Evolutionary conservation across 73 alveolate species (phyloP).

Genomic region (Paramecium primaurelia): DNA sequence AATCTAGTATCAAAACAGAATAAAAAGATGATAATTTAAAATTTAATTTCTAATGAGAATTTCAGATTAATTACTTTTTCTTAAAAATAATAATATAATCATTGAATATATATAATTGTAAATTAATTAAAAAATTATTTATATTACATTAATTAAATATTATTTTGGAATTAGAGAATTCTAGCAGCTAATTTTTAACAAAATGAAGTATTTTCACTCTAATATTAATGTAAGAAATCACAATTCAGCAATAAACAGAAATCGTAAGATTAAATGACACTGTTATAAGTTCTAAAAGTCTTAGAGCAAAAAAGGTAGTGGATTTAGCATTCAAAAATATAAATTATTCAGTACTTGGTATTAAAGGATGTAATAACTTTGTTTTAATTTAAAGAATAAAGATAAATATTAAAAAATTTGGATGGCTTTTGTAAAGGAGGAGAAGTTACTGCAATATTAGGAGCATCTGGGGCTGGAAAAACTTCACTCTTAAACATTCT

Average conservation of each 20-base stretch:
- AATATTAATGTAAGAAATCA: background rate
- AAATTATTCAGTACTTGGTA: background rate
- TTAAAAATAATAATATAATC: no score
- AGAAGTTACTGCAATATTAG: slow-evolving; percentile 63
- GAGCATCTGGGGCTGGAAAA: slow-evolving; percentile 66
- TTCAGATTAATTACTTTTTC: background rate
- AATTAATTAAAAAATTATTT: no score
- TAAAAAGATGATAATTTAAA: no score
- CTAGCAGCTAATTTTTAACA: background rate
- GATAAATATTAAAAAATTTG: background rate
- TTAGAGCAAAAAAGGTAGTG: background rate
- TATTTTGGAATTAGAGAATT: slow-evolving; percentile 25
- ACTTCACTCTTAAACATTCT: slow-evolving; percentile 61
- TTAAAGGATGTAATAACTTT: background rate
- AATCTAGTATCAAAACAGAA: no score
- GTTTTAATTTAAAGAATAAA: background rate
- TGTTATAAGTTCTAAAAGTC: background rate
- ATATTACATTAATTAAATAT: background rate
- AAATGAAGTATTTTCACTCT: background rate
- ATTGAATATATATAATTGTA: no score
- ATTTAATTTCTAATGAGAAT: no score
- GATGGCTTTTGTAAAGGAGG: slow-evolving; percentile 51
- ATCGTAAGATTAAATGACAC: background rate
- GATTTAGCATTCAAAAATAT: slow-evolving; percentile 50
- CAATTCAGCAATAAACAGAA: background rate